Conservation (phyloP, 441 rosid species). For the Gossypium davidsonii region DNA sequence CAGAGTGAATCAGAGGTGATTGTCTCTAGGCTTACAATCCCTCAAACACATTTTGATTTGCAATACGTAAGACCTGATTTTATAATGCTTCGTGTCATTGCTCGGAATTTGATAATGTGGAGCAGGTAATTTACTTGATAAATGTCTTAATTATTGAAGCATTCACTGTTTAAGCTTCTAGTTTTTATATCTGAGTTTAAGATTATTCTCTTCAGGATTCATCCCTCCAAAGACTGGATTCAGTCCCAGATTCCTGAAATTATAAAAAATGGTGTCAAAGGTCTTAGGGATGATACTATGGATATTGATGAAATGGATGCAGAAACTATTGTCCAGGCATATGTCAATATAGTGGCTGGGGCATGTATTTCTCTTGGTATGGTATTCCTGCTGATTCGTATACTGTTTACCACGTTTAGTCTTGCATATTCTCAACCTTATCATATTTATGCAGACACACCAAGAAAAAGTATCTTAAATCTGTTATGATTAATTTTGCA, state of each 20-base stretch:
- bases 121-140: constrained; percentile 48
- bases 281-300: constrained; percentile 55
- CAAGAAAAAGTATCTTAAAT: neutral
- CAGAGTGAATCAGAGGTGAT: constrained; percentile 88
- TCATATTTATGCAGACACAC: neutral
- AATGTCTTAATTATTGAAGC: neutral
- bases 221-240: constrained; percentile 83
- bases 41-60: constrained; percentile 75
- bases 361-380: constrained; percentile 94
- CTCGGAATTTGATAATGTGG: constrained; percentile 95
- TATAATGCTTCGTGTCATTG: constrained; percentile 97
- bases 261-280: constrained; percentile 54
- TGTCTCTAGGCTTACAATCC: constrained; percentile 74
- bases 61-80: constrained; percentile 94
- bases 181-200: constrained; percentile 14
- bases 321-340: constrained; percentile 85
- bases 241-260: constrained; percentile 84
- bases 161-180: neutral
- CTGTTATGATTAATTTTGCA: constrained; percentile 30
- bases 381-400: constrained; percentile 16
- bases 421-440: neutral
- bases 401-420: neutral
- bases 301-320: constrained; percentile 77
- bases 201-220: constrained; percentile 48
- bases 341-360: constrained; percentile 86